phyloP scores from a whole-genome alignment of 2,329 filamentous ascomycete genomes.

The Neurospora sp. region DNA sequence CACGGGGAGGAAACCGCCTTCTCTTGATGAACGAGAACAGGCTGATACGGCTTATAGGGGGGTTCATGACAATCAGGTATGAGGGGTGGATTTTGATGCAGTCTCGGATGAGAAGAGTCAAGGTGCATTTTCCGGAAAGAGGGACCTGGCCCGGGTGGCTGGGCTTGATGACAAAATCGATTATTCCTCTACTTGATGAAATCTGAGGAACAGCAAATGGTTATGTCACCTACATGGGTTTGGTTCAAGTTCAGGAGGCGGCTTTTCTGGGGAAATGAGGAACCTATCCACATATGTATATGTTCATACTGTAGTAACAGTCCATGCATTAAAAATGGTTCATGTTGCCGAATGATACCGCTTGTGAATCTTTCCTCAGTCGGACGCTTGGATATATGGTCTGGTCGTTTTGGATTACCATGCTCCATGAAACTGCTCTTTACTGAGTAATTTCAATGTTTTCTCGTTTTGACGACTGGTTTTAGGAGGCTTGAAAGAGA shows the following conservation, averaged over 20 bases:
- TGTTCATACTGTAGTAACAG: not conserved
- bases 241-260: not conserved
- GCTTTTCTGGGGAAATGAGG: not conserved
- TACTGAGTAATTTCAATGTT: not conserved
- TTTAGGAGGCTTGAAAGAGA: not conserved
- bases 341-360: not conserved
- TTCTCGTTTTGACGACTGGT: not conserved
- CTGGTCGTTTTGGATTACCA: not conserved
- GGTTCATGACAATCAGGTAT: not conserved
- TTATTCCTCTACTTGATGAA: not conserved
- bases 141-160: not conserved
- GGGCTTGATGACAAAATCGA: not conserved
- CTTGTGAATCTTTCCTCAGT: not conserved
- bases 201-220: not conserved
- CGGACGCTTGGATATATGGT: not conserved
- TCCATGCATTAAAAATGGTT: not conserved
- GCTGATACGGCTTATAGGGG: not conserved
- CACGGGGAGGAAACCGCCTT: not conserved
- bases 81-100: not conserved
- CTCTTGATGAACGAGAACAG: not conserved
- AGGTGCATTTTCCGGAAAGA: not conserved
- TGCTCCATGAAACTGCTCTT: not conserved
- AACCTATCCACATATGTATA: not conserved
- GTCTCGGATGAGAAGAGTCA: not conserved
- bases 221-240: not conserved